phyloP scores from a whole-genome alignment of 805 yeast species.

The Starmerella sp. region DNA sequence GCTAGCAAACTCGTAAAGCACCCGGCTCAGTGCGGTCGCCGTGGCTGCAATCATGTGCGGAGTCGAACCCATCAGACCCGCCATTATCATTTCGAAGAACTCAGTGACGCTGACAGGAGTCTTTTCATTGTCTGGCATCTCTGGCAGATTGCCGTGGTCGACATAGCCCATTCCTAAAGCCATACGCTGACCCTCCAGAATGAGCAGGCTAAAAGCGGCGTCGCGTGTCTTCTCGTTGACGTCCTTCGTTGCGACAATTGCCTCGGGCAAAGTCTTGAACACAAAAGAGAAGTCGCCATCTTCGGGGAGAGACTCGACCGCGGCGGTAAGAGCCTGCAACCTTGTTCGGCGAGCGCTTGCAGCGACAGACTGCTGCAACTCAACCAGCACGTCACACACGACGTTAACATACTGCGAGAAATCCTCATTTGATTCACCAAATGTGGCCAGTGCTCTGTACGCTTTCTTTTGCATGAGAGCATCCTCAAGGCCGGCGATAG shows the following conservation, averaged over 20 bases:
- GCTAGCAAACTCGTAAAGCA: conserved; percentile 74
- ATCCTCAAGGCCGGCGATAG: conserved; percentile 23
- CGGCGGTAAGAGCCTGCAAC: conserved; percentile 50
- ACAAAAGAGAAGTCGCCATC: conserved; percentile 55
- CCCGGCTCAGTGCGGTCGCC: conserved; percentile 76
- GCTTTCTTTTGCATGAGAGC: conserved; percentile 79
- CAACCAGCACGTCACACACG: conserved; percentile 37
- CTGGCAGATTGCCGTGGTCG: conserved; percentile 53
- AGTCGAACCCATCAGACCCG: conserved; percentile 88
- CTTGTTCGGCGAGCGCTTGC: conserved; percentile 75
- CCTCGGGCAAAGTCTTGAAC: conserved; percentile 74
- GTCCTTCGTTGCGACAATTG: conserved; percentile 82
- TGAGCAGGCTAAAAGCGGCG: conserved; percentile 60
- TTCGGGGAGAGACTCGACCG: conserved; percentile 53
- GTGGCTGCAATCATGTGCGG: conserved; percentile 97
- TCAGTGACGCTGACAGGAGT: conserved; percentile 62
- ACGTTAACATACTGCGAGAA: conserved; percentile 26
- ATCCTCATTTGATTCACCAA: conserved; percentile 53
- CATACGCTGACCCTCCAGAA: conserved; percentile 75
- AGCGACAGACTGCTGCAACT: conserved; percentile 36
- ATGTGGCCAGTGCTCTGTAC: conserved; percentile 52
- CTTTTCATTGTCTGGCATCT: conserved; percentile 53
- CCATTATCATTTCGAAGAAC: conserved; percentile 84
- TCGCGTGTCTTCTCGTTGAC: conserved; percentile 85
- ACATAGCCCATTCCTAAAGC: conserved; percentile 40